phyloP scores from a whole-genome alignment of 345 rosid genomes.

The Conringia planisiliqua region DNA sequence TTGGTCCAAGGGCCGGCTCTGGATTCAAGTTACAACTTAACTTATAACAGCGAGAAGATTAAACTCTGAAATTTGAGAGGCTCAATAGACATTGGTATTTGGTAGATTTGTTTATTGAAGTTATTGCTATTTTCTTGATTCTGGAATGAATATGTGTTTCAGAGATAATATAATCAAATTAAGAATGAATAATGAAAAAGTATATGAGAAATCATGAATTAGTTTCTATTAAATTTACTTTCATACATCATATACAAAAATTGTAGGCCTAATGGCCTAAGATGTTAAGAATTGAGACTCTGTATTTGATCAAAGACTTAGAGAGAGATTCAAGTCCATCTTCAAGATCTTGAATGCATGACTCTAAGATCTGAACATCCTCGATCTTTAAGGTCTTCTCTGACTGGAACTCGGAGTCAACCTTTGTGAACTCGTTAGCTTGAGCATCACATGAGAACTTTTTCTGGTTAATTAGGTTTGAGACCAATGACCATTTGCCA shows the following conservation, averaged over 20 bases:
- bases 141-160: background rate
- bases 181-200: background rate
- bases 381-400: slow-evolving; percentile 11
- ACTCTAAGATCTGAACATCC: slow-evolving; percentile 34
- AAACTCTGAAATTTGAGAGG: background rate
- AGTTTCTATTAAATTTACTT: background rate
- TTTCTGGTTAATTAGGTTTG: slow-evolving; percentile 23
- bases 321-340: slow-evolving; percentile 36
- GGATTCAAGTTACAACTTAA: background rate
- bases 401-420: slow-evolving; percentile 27
- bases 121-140: background rate
- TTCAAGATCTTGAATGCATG: slow-evolving; percentile 43
- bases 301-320: slow-evolving; percentile 40
- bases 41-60: background rate
- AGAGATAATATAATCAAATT: background rate
- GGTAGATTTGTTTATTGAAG: background rate
- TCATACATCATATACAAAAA: background rate
- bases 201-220: background rate
- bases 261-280: slow-evolving; percentile 25
- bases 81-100: background rate
- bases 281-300: slow-evolving; percentile 48
- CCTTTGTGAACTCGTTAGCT: slow-evolving; percentile 18
- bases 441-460: background rate
- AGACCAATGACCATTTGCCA: slow-evolving; percentile 33
- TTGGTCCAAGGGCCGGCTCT: too few relatives aligned